Conservation (phyloP, 2,329 filamentous ascomycete species). For the Penicillium sp. region DNA sequence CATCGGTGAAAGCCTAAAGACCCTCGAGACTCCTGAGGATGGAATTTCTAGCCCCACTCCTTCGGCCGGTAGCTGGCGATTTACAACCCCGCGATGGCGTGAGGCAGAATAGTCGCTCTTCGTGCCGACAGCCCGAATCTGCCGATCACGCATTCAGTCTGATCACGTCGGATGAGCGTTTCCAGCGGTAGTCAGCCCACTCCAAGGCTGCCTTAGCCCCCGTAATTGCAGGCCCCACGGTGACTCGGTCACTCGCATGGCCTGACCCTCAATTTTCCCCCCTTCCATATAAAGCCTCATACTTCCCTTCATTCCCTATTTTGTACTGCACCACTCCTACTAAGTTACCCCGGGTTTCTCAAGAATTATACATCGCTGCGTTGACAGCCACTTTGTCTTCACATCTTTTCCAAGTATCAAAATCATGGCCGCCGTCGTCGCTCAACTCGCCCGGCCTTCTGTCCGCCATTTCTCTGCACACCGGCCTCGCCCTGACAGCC, state of each 20-base stretch:
- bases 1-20: not conserved
- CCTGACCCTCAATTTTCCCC: slow-evolving; percentile 8
- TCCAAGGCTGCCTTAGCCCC: slow-evolving; percentile 5
- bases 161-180: slow-evolving; percentile 13
- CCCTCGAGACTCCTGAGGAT: not conserved
- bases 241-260: slow-evolving; percentile 19
- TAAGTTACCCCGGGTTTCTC: not conserved
- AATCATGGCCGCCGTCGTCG: slow-evolving; percentile 20
- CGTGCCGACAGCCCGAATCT: slow-evolving; percentile 9
- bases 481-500: slow-evolving; percentile 39
- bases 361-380: not conserved
- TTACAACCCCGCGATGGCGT: slow-evolving; percentile 23
- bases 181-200: slow-evolving; percentile 12
- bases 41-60: slow-evolving; percentile 8
- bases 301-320: not conserved
- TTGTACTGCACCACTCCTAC: not conserved
- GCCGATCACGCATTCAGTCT: slow-evolving; percentile 4
- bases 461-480: slow-evolving; percentile 47
- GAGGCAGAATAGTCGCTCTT: slow-evolving; percentile 4
- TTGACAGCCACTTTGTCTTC: not conserved
- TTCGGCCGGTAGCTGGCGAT: slow-evolving; percentile 1
- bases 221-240: slow-evolving; percentile 13
- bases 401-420: not conserved
- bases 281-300: slow-evolving; percentile 11
- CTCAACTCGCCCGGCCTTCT: slow-evolving; percentile 33